These are phyloP conservation scores for Lipomyces starkeyi DNA, from an alignment of 805 yeast species.

Conservation along the genomic window DNA sequence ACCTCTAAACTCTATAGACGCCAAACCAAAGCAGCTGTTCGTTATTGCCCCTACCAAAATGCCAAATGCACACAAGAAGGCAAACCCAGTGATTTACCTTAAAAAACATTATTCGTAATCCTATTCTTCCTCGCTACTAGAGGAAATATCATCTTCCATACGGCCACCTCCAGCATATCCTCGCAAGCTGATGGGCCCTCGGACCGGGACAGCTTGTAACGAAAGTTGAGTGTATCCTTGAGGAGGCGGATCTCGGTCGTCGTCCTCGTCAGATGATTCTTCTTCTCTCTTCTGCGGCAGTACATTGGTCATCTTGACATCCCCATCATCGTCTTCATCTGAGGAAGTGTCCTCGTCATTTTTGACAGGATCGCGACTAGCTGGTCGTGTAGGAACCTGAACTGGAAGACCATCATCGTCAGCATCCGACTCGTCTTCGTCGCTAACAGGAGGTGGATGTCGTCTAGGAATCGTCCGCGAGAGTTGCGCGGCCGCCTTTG, in stretches of 20 bases:
- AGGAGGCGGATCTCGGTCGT: conserved; percentile 8
- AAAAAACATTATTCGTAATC: neutral
- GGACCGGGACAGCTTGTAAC: neutral
- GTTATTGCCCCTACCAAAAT: neutral
- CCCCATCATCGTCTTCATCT: conserved; percentile 27
- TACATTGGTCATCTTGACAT: conserved; percentile 14
- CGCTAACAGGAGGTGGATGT: conserved; percentile 10
- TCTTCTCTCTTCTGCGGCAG: conserved; percentile 22
- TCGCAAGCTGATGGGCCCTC: conserved; percentile 39
- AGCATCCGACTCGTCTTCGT: conserved; percentile 20
- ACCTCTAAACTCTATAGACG: neutral
- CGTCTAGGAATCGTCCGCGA: conserved; percentile 1
- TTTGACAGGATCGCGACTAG: conserved; percentile 1
- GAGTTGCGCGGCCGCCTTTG: neutral
- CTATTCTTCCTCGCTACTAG: conserved; percentile 40
- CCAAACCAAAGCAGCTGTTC: neutral
- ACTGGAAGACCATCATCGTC: conserved; percentile 2
- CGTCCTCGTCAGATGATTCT: conserved; percentile 33
- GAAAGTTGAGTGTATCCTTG: neutral
- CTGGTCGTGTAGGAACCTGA: neutral
- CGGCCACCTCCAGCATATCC: conserved; percentile 36
- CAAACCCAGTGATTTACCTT: neutral
- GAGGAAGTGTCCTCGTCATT: conserved; percentile 15
- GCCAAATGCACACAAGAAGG: neutral
- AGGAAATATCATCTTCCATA: conserved; percentile 37